Base-by-base conservation (phyloP, 2,329 filamentous ascomycete genomes). In the Gnomoniopsis smithogilvyi region DNA sequence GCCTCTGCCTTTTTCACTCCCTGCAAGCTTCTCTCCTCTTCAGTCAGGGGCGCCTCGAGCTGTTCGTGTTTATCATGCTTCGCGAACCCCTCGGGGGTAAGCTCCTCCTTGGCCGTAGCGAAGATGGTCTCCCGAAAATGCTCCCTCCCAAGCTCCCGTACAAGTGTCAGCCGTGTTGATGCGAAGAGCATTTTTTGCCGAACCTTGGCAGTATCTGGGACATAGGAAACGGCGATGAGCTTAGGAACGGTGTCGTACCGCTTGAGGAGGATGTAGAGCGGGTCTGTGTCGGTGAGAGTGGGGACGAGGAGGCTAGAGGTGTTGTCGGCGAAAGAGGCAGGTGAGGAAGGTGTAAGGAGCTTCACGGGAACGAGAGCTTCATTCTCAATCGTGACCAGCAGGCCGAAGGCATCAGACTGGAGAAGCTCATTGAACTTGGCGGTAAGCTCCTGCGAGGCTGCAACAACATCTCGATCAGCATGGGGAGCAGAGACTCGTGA, bases 1-100 rank as follows among this genome's bases (percentile, higher is more conserved):
- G 91, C 87, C 82, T 97, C 96, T 63, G 94, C 97, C 95, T 94
- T 97, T 77, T 92, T 95, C 68, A 98, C 85, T 77, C 97, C 96
- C 73, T 94, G 88, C 38, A 94, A 93, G 78, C 98, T 97, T 66
- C 95, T 88, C 89, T 96, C 91, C 73, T 94, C 90, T 68, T 91
- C 87, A 0, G 91, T 95, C 65, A 95, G 77, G 17, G 91, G 91
- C 15, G 89, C 89, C 36, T 79, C 84, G 41, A 86, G 69, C 61
- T 77, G 76, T 7, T 76, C 79, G 70, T 94, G 90, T 51, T 82
- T 81, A 68, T 92, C 88, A 69, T 92, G 89, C 67, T 83, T 86
- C 67, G 80, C 78, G 76, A 93, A 95, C 0, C 91, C 91, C 45
- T 80, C 77, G 14, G 80, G 76, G 7, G 79, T 91, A 63, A 95